Base-by-base conservation (phyloP, 768 basidiomycete genomes). In the Tubosaeta sp. region DNA sequence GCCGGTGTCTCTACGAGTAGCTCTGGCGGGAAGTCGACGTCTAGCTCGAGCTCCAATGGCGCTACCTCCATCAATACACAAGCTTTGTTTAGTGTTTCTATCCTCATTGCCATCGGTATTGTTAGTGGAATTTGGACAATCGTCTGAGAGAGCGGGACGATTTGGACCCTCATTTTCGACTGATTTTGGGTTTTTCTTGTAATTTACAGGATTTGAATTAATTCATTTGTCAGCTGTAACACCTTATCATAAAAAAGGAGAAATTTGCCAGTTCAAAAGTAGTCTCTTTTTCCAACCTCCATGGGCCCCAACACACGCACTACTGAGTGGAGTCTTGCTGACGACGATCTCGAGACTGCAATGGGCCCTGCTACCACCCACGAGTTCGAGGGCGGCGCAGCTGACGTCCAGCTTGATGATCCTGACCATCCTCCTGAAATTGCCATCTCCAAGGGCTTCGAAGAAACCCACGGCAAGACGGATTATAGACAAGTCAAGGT, bases 401-500 rank as follows among this genome's bases (percentile, higher is more conserved):
- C 76, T 65, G 78, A 76, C 32, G 47, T 57, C 46, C 63, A 68
- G 69, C 56, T 67, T 24, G 61, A 66, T 44, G 64, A 66, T 42
- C 29, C 35, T 49, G 63, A 54, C 2, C 48, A 51, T 24, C 44
- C 56, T 46, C 29, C 42, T 24, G 63, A 69, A 32, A 51, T 63
- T 38, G 21, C 42, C 21, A 11, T 27, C 8, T 35, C 52, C 48
- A 64, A 56, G 56, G 18, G 48, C 14, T 49, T 40, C 61, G 80
- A 82, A 64, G 80, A 77, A 61, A 64, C 31, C 5, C 44, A 32
- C 19, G 30, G 72, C 54, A 61, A 75, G 65, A 68, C 71, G 59
- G 79, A 80, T 52, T 63, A 72, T 65, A 87, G 85, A 78, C 84
- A 84, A 75, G 76, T 82, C 78, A 88, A 88, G 86, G 86, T 88